A percentile compares a stretch with the other conserved stretches of the same genome.
phyloP scores from a whole-genome alignment of 768 basidiomycete species.

The Suillus weaverae region DNA sequence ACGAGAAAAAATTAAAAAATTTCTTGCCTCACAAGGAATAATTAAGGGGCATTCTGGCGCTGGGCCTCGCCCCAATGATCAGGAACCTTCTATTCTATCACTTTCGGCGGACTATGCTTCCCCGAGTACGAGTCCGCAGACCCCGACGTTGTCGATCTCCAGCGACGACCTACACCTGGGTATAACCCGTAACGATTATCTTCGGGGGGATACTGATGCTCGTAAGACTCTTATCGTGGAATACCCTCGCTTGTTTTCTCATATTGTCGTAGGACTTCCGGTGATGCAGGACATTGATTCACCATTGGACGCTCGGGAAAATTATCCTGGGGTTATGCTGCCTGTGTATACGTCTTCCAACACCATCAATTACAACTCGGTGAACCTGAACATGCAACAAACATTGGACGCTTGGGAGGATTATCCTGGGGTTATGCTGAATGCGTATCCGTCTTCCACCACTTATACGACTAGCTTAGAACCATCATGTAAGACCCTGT shows the following conservation, averaged over 20 bases:
- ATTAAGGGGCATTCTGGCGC: conserved; percentile 85
- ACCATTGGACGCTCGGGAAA: conserved; percentile 27
- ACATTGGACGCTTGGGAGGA: conserved; percentile 26
- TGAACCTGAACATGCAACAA: no score
- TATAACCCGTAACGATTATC: conserved; percentile 21
- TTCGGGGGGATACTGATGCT: conserved; percentile 26
- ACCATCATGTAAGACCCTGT: conserved; percentile 67
- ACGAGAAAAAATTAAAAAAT: conserved; percentile 76
- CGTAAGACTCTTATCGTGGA: conserved; percentile 17
- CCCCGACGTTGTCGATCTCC: conserved; percentile 45
- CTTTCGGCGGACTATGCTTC: conserved; percentile 45
- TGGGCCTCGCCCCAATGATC: conserved; percentile 56
- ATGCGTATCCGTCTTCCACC: conserved; percentile 25
- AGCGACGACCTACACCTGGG: conserved; percentile 36
- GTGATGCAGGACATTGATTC: conserved; percentile 33
- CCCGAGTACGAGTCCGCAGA: conserved; percentile 43
- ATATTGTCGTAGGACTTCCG: conserved; percentile 25
- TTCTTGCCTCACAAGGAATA: conserved; percentile 82
- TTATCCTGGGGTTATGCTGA: conserved; percentile 30
- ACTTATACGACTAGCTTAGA: conserved; percentile 55
- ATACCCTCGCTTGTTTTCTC: not conserved
- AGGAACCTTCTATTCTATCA: conserved; percentile 53
- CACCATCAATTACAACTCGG: no score
- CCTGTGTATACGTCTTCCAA: no score
- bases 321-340: conserved; percentile 30